Evolutionary conservation across 2,329 filamentous ascomycete genomes (phyloP).

Genomic region (Venturia asperata): DNA sequence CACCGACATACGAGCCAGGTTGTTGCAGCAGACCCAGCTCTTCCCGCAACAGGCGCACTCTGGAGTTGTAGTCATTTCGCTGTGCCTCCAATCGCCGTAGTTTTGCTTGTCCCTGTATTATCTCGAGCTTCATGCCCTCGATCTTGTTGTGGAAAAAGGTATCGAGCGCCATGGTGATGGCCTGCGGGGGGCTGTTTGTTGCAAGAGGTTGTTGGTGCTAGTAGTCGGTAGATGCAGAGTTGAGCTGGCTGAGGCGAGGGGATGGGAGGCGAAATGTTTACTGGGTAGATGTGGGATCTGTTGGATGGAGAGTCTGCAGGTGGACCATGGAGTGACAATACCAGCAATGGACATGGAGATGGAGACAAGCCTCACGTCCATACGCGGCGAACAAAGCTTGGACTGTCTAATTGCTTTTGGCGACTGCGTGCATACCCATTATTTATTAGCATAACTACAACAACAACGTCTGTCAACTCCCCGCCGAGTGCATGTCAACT

Average conservation of each 20-base stretch:
- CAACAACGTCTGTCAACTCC: background rate
- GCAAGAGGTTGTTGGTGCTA: background rate
- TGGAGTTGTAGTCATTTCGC: slow-evolving; percentile 98
- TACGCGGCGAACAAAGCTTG: background rate
- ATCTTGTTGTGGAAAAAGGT: slow-evolving; percentile 99
- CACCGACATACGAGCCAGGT: slow-evolving; percentile 94
- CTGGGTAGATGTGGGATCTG: background rate
- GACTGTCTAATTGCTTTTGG: background rate
- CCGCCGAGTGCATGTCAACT: background rate
- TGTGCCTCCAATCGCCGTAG: slow-evolving; percentile 93
- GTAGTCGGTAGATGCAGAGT: background rate
- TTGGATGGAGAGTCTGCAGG: background rate
- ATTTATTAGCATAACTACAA: too few species aligned
- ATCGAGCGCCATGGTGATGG: slow-evolving; percentile 85
- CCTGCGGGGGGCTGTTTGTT: slow-evolving; percentile 16
- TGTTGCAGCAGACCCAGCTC: slow-evolving; percentile 94
- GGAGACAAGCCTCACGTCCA: background rate
- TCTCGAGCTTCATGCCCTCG: slow-evolving; percentile 99
- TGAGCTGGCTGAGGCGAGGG: background rate
- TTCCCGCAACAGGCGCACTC: slow-evolving; percentile 87
- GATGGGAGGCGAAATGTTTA: background rate
- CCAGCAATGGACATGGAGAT: background rate
- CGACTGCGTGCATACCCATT: background rate
- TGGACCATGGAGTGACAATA: background rate
- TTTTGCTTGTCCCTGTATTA: slow-evolving; percentile 95